A percentile compares a stretch with the other conserved stretches of the same genome.
Evolutionary conservation across 345 rosid genomes (phyloP).

Genomic region (Citrus unshiu): DNA sequence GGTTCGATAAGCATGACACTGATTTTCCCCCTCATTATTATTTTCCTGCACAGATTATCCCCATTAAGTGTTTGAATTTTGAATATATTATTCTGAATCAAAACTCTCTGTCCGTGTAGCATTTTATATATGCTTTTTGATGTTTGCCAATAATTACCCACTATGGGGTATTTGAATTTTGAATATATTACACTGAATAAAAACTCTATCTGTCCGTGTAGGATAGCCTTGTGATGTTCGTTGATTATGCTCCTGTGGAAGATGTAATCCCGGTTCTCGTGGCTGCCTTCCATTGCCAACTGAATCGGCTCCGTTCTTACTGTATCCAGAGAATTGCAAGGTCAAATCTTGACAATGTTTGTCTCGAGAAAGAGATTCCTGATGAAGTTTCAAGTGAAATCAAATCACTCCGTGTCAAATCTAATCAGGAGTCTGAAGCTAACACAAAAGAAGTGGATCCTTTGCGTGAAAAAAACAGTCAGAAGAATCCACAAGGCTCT

Average conservation of each 20-base stretch:
- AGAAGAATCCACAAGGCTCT: slow-evolving; percentile 40
- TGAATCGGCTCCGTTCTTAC: slow-evolving; percentile 16
- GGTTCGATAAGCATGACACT: too few relatives aligned
- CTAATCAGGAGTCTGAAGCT: slow-evolving; percentile 7
- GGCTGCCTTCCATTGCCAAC: slow-evolving; percentile 33
- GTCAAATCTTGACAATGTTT: slow-evolving; percentile 28
- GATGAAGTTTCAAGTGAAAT: slow-evolving; percentile 18
- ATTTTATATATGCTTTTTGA: background rate
- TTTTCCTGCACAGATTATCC: too few relatives aligned
- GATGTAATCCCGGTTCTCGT: slow-evolving; percentile 37
- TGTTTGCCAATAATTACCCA: too few relatives aligned
- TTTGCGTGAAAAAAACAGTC: slow-evolving; percentile 25
- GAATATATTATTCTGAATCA: too few relatives aligned
- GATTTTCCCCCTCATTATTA: too few relatives aligned
- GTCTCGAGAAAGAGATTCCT: slow-evolving; percentile 37
- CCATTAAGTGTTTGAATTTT: too few relatives aligned
- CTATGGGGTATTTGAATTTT: too few relatives aligned
- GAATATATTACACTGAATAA: too few relatives aligned
- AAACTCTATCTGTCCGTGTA: too few relatives aligned
- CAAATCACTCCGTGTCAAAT: slow-evolving; percentile 13
- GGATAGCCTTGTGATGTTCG: too few relatives aligned
- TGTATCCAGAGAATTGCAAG: slow-evolving; percentile 25
- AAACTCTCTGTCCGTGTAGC: background rate
- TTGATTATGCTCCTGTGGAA: slow-evolving; percentile 8
- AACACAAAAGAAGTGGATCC: background rate